Conservation (phyloP, 768 basidiomycete genomes). For the Hypsizygus marmoreus region DNA sequence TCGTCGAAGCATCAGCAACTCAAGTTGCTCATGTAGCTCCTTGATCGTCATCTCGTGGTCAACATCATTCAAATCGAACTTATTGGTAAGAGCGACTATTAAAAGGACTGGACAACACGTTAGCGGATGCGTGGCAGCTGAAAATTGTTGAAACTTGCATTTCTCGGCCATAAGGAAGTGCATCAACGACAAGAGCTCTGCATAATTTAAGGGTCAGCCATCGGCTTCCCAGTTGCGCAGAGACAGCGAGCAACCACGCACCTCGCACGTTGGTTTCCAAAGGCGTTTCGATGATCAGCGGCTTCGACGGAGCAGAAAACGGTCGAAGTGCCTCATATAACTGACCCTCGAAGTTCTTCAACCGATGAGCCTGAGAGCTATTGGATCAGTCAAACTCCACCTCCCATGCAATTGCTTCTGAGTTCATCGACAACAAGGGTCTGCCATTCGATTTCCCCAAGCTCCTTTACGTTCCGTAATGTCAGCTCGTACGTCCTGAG, state of each 20-base stretch:
- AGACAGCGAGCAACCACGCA: slow-evolving; percentile 30
- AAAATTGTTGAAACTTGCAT: slow-evolving; percentile 52
- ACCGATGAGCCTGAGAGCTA: slow-evolving; percentile 77
- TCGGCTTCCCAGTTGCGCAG: slow-evolving; percentile 4
- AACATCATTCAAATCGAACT: slow-evolving; percentile 90
- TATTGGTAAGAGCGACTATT: slow-evolving; percentile 85
- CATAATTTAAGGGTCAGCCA: not conserved
- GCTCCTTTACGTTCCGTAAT: slow-evolving; percentile 82
- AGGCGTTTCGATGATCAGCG: slow-evolving; percentile 98
- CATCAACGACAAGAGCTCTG: slow-evolving; percentile 94
- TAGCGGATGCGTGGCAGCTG: not conserved
- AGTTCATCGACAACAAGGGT: slow-evolving; percentile 94
- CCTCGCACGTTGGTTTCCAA: slow-evolving; percentile 98
- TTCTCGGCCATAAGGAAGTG: slow-evolving; percentile 99
- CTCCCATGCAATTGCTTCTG: slow-evolving; percentile 19
- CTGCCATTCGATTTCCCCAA: slow-evolving; percentile 95
- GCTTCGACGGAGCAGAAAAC: slow-evolving; percentile 86
- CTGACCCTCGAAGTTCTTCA: slow-evolving; percentile 97
- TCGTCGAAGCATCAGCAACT: slow-evolving; percentile 89
- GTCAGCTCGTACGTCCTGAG: slow-evolving; percentile 96
- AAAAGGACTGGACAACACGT: slow-evolving; percentile 8
- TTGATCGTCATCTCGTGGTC: slow-evolving; percentile 95
- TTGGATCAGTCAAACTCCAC: slow-evolving; percentile 15
- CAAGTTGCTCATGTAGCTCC: slow-evolving; percentile 89
- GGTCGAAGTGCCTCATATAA: slow-evolving; percentile 88